These are phyloP conservation scores for Iris pallida DNA, from an alignment of 116 monocot genomes.

Conservation along the genomic window DNA sequence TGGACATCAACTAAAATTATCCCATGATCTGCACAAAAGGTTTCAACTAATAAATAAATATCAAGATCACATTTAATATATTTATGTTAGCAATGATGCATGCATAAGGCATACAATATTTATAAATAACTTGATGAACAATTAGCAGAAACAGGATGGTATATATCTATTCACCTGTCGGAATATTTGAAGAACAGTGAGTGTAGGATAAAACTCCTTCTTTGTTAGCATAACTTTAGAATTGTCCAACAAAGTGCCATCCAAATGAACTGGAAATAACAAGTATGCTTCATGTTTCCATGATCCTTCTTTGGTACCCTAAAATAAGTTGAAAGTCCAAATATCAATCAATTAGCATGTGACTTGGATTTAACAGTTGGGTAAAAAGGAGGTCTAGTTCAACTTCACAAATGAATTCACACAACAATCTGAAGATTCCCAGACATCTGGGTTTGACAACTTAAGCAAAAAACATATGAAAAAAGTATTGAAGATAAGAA, in stretches of 20 bases:
- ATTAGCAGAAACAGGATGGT: background rate
- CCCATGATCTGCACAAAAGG: background rate
- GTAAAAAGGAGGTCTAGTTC: background rate
- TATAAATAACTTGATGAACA: background rate
- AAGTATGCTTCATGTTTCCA: constrained; percentile 73
- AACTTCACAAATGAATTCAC: background rate
- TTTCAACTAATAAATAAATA: background rate
- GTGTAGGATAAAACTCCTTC: constrained; percentile 75
- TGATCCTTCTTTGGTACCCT: constrained; percentile 53
- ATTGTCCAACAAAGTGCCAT: constrained; percentile 87
- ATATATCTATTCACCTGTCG: constrained; percentile 45
- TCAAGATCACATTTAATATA: background rate
- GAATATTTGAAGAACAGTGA: constrained; percentile 79
- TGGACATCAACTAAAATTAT: background rate
- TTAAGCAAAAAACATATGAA: too few species aligned
- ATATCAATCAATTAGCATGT: constrained; percentile 1
- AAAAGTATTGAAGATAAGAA: too few species aligned
- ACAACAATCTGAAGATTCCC: background rate
- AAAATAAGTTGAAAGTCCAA: constrained; percentile 5
- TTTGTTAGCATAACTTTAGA: constrained; percentile 68
- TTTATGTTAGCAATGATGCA: background rate
- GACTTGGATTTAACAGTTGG: background rate
- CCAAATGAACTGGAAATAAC: constrained; percentile 87
- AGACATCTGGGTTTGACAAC: background rate
- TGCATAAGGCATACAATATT: background rate